phyloP scores from a whole-genome alignment of 139 green algal genomes.

The Marvania coccoides region DNA sequence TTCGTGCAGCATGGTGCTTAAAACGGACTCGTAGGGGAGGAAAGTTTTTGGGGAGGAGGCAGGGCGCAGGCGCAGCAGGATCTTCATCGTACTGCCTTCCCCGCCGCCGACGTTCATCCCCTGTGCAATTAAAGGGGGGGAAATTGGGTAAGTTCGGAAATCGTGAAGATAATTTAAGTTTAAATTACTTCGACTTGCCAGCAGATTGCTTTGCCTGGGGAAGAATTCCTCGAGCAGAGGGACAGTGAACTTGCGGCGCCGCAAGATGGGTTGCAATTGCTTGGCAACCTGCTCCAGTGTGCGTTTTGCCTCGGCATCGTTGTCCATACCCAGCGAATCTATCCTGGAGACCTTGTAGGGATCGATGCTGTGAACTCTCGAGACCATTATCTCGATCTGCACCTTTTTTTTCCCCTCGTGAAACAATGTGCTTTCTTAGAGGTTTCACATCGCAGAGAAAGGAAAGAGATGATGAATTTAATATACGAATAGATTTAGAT shows the following conservation, averaged over 20 bases:
- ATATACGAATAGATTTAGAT: not conserved
- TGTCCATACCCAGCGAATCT: not conserved
- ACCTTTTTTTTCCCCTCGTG: not conserved
- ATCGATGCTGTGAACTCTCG: slow-evolving; percentile 1
- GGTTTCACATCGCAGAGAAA: not conserved
- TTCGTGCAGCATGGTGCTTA: slow-evolving; percentile 89
- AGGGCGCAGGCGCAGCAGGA: slow-evolving; percentile 42
- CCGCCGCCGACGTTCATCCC: slow-evolving; percentile 46
- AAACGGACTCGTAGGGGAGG: slow-evolving; percentile 58
- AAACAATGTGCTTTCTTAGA: no score
- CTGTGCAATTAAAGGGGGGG: slow-evolving; percentile 2
- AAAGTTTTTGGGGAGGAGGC: slow-evolving; percentile 32
- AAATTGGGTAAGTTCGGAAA: not conserved
- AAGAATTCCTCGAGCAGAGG: slow-evolving; percentile 68
- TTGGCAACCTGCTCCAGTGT: slow-evolving; percentile 44
- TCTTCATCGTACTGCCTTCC: slow-evolving; percentile 36
- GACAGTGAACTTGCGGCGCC: slow-evolving; percentile 46
- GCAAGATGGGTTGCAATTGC: slow-evolving; percentile 81
- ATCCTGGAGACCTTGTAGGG: slow-evolving; percentile 33
- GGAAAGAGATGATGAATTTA: not conserved
- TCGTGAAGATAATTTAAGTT: slow-evolving; percentile 6
- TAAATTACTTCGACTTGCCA: slow-evolving; percentile 51
- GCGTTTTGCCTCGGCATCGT: slow-evolving; percentile 31
- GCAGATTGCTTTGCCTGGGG: slow-evolving; percentile 43
- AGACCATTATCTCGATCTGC: no score